Evolutionary conservation across 345 rosid species (phyloP), one percentile per base, ranked within the genome.

Genomic region (Linum lewisii): DNA sequence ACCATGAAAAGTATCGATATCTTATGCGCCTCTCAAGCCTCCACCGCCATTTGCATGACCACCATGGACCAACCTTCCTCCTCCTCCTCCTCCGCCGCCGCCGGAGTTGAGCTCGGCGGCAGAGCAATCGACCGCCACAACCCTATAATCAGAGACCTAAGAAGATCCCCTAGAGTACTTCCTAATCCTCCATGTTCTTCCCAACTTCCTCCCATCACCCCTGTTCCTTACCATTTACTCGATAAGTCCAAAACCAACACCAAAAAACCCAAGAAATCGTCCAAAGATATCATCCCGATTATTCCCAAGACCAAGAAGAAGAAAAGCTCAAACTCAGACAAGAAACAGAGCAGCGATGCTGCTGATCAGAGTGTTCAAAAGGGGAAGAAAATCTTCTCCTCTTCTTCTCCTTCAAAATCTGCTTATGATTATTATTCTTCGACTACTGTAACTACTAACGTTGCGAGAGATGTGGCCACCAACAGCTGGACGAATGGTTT

Each of bases 1-100:
- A 42, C 47, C 47, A 42, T 80, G 85, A 81, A 61, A 70, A 54
- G 76, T 60, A 76, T 73, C 23, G 84, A 78, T 52, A 73, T 86
- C 65, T 88, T 83, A 69, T 92, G 98, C 71, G 81, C 82, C 19
- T 88, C 98, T 37, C 93, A 83, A 75, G 87, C 93, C 66, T 88
- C 96, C 60, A 83, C 88, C 21, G 80, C 86, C 71, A 71, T 88
- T 64, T 80, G 88, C 73, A 64, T 73, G 67, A 80, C 83, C 78
- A 81, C 77, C 78, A 82, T 80, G 25, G 81, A 63, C 32, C 68
- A 70, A 6, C 65, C 75, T 1, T 71, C 70, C n/a, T 70, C 73
- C 24, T 54, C 55, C 37, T 26, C 64, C 42, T 6, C 42, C 14
- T 20, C 49, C 20, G 62, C 71, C 14, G 60, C 71, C 52, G 24